A percentile compares a stretch with the other conserved stretches of the same genome.
phyloP scores from a whole-genome alignment of 176 grass and related monocot species.

The Phoenix dactylifera region DNA sequence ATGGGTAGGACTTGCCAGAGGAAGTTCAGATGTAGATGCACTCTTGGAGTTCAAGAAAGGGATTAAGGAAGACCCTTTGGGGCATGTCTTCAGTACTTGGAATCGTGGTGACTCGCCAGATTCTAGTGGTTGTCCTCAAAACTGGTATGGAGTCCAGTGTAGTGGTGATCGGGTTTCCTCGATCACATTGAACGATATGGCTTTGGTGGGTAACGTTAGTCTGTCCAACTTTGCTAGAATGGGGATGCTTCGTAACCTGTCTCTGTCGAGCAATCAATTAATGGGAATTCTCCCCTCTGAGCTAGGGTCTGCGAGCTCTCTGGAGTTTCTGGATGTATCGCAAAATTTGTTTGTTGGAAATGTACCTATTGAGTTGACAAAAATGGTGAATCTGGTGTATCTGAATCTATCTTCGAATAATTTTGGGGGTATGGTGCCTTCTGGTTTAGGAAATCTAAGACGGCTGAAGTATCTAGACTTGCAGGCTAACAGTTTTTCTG shows the following conservation, averaged over 20 bases:
- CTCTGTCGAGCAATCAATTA: slow-evolving; percentile 54
- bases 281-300: slow-evolving; percentile 37
- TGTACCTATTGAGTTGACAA: slow-evolving; percentile 40
- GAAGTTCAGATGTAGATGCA: slow-evolving; percentile 55
- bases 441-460: slow-evolving; percentile 45
- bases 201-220: slow-evolving; percentile 58
- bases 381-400: slow-evolving; percentile 33
- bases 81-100: slow-evolving; percentile 34
- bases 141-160: slow-evolving; percentile 72
- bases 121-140: slow-evolving; percentile 62
- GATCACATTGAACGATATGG: slow-evolving; percentile 45
- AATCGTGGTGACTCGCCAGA: slow-evolving; percentile 42
- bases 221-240: slow-evolving; percentile 51
- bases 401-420: slow-evolving; percentile 68
- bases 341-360: slow-evolving; percentile 44
- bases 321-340: slow-evolving; percentile 59
- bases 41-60: slow-evolving; percentile 63
- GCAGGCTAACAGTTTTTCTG: slow-evolving; percentile 39
- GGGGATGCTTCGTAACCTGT: slow-evolving; percentile 64
- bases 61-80: slow-evolving; percentile 42
- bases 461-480: slow-evolving; percentile 68
- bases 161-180: slow-evolving; percentile 47
- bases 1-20: slow-evolving; percentile 28
- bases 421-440: slow-evolving; percentile 42
- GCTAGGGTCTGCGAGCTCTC: slow-evolving; percentile 28